Base-by-base conservation (phyloP, 192 early-diverging fungal genomes). In the Kappamyces sp. region DNA sequence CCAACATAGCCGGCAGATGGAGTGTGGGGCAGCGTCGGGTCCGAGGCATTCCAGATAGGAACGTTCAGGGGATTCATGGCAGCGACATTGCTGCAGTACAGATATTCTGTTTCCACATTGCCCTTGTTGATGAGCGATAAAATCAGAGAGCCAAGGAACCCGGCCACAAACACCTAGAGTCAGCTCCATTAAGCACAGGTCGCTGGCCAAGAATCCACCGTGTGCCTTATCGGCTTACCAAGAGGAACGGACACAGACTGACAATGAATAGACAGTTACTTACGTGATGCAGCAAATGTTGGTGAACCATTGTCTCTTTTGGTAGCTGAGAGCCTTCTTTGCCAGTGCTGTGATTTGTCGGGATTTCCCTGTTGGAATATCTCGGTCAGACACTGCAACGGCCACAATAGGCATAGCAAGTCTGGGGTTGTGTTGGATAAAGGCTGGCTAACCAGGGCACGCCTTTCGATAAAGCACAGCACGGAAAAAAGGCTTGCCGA, bases 231-330 rank as follows among this genome's bases (percentile, higher is more conserved):
- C 5, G 68, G 52, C 50, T 74, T 77, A 87, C 84, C 84, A 88
- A 87, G 12, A 87, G 51, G 23, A 87, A 69, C 0, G 86, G 86
- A 61, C 86, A 88, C 44, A 78, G 49, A 37, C 71, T 77, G 46
- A 74, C 70, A 47, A 36, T 53, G 37, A 65, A 8, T 36, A 40
- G 33, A 40, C n/a, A 15, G 32, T 7, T 23, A 53, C 47, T 8
- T 10, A 78, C 62, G 66, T 60, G 39, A 81, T 75, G 64, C 87
- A 90, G 68, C 83, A 88, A 3, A 90, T 66, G 68, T 90, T 88
- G 36, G 73, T 80, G 67, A 87, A 83, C 55, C 70, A 71, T 58
- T 90, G 87, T 12, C 87, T 72, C 51, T 83, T 76, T 58, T 89
- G 87, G 53, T 73, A 89, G 3, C 74, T 68, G n/a, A 88, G 34